Conservation (phyloP, 495 filamentous ascomycete genomes). For the Hyaloscypha variabilis region DNA sequence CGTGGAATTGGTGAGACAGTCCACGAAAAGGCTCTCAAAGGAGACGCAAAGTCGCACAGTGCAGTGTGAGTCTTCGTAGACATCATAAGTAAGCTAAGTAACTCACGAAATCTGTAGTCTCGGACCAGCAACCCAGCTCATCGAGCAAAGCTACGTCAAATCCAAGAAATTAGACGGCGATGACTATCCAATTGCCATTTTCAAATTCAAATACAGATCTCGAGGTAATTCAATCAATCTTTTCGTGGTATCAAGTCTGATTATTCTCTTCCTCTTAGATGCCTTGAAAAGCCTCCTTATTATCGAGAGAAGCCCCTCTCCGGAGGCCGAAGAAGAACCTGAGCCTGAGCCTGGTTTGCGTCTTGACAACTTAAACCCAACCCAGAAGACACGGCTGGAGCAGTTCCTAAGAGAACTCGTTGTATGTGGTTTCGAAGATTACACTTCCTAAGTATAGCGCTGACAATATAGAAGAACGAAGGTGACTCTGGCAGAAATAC, state of each 20-base stretch:
- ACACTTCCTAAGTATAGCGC: background rate
- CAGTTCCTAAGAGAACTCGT: background rate
- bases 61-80: background rate
- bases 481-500: background rate
- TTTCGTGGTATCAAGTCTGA: too few species aligned
- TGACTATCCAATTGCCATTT: slow-evolving; percentile 12
- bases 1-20: background rate
- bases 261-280: background rate
- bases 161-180: slow-evolving; percentile 7
- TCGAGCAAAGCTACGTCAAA: background rate
- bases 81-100: background rate
- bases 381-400: background rate
- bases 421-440: background rate
- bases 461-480: background rate
- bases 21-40: slow-evolving; percentile 18
- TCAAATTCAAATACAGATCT: slow-evolving; percentile 16
- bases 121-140: background rate
- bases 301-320: slow-evolving; percentile 13
- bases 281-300: slow-evolving; percentile 13
- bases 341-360: background rate
- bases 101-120: background rate
- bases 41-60: background rate
- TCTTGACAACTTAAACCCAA: background rate
- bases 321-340: background rate
- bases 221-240: background rate